These are phyloP conservation scores for Primulina eburnea DNA, from an alignment of 257 asterid species.

Conservation along the genomic window DNA sequence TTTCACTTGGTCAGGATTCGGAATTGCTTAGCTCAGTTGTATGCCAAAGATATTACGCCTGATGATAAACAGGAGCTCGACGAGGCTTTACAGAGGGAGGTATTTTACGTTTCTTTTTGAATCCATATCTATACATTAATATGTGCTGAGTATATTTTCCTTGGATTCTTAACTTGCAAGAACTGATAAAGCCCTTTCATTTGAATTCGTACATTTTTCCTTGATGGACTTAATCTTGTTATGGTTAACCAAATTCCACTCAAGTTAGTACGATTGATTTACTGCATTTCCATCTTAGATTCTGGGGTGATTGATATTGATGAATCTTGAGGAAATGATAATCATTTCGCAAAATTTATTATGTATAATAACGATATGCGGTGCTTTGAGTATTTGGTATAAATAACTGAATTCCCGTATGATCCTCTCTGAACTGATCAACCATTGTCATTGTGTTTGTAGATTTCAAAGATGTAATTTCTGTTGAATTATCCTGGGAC, in stretches of 20 bases:
- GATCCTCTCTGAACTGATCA: no score
- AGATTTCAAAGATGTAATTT: conserved; percentile 5
- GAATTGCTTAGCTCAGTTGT: conserved; percentile 46
- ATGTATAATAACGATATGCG: background rate
- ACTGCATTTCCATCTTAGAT: background rate
- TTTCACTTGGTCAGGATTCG: conserved; percentile 45
- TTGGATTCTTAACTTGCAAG: background rate
- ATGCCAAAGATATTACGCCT: conserved; percentile 53
- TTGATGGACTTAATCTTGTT: background rate
- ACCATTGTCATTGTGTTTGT: background rate
- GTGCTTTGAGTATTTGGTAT: background rate
- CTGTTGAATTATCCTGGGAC: background rate
- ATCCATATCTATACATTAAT: conserved; percentile 5
- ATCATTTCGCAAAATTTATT: no score
- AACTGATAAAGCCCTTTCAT: background rate
- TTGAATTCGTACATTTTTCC: background rate
- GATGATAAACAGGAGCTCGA: conserved; percentile 64
- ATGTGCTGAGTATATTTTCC: background rate
- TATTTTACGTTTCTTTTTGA: conserved; percentile 16
- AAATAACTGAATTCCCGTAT: background rate
- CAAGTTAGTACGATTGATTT: background rate
- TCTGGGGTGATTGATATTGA: background rate
- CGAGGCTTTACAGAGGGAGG: conserved; percentile 62
- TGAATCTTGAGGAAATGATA: background rate
- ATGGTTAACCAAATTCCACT: background rate